Evolutionary conservation across 495 filamentous ascomycete species (phyloP), one percentile per base, ranked within the genome.

Genomic region (Jackrogersella minutella): DNA sequence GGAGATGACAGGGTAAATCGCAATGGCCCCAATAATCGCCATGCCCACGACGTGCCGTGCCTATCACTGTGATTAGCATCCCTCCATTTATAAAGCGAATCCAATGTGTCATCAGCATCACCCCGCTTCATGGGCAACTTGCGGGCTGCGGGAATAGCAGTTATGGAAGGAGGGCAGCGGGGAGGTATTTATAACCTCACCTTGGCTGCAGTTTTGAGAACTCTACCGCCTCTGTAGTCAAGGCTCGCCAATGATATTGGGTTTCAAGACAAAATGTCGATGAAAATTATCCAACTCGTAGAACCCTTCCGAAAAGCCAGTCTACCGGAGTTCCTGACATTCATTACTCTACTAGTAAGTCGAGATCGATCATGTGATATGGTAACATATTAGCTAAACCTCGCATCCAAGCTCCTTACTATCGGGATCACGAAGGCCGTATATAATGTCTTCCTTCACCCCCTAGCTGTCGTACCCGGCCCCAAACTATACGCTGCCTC

Each of bases 361-460:
- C n/a, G 19, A 19, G n/a, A 16, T 11, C 5, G 34, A 21, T 0
- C 2, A 31, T 11, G 14, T 9, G 8, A 9, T 14, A 36, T 19
- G 13, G 17, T 3, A 34, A 17, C 28, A 11, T 49, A 21, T 36
- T n/a, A 31, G 30, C 60, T 69, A 10, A 68, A 64, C 34, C 37
- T 24, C 4, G 3, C 26, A n/a, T n/a, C n/a, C 10, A 56, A 68
- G 66, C 13, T 14, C 4, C 19, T 50, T 6, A 50, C 54, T 3
- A 14, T 69, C 2, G 66, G 59, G 24, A 55, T 69, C 36, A 56
- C 66, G 19, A 69, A 60, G 28, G 40, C 34, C 5, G 4, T 77
- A 17, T 80, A 79, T 39, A 78, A 75, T 66, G 31, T 78, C 63
- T 80, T 63, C 55, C 70, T 80, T 31, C 79, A 82, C 39, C 78